phyloP scores from a whole-genome alignment of 2,329 filamentous ascomycete species.

The Cercospora sesami region DNA sequence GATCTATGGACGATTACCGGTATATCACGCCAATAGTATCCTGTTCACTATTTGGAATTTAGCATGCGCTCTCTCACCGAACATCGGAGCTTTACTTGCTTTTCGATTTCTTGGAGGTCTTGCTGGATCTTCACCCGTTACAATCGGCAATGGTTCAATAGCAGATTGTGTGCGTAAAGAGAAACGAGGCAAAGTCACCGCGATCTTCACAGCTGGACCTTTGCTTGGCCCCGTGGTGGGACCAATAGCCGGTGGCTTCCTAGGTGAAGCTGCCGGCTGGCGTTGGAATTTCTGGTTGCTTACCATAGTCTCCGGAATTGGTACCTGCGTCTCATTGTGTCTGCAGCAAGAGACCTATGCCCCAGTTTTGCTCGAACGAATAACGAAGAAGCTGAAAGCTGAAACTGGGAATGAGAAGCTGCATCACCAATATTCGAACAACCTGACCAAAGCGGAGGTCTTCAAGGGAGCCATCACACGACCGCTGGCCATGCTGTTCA shows the following conservation, averaged over 20 bases:
- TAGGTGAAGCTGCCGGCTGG: constrained; percentile 55
- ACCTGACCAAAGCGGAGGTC: constrained; percentile 42
- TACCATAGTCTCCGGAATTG: constrained; percentile 59
- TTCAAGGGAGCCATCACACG: constrained; percentile 50
- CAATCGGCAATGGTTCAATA: constrained; percentile 15
- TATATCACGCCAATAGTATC: constrained; percentile 36
- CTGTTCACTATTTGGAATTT: constrained; percentile 36
- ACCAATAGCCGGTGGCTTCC: constrained; percentile 53
- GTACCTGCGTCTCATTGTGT: constrained; percentile 39
- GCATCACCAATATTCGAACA: constrained; percentile 41
- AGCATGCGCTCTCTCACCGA: constrained; percentile 33
- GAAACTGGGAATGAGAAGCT: constrained; percentile 49
- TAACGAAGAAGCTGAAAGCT: constrained; percentile 47
- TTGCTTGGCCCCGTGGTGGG: constrained; percentile 43
- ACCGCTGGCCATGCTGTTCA: constrained; percentile 51
- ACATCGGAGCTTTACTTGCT: constrained; percentile 31
- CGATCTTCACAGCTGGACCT: constrained; percentile 24
- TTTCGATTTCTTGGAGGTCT: constrained; percentile 23
- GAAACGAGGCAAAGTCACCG: constrained; percentile 19
- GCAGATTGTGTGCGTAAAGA: constrained; percentile 18
- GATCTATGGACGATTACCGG: constrained; percentile 34
- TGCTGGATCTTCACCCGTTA: constrained; percentile 8
- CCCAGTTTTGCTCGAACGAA: constrained; percentile 48
- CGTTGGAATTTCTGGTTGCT: constrained; percentile 61
- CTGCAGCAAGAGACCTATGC: constrained; percentile 51